Percentiles rank a stretch among this genome's conserved stretches.
These are phyloP conservation scores for Hanseniaspora taiwanica DNA, from an alignment of 805 yeast species.

Conservation along the genomic window DNA sequence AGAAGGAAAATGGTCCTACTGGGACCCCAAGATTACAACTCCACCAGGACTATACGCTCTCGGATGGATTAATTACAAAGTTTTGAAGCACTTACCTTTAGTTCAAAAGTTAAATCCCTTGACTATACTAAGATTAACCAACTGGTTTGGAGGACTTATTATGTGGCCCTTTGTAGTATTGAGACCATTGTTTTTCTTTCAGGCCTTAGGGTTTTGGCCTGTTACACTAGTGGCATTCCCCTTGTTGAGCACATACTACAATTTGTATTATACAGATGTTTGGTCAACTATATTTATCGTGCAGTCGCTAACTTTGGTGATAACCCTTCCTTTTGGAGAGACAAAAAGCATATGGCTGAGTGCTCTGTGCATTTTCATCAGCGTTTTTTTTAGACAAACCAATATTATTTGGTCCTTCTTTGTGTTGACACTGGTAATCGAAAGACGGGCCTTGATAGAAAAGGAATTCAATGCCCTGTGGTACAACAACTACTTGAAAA, in stretches of 20 bases:
- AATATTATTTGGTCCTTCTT: slow-evolving; percentile 78
- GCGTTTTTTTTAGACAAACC: slow-evolving; percentile 78
- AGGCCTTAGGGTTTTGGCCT: slow-evolving; percentile 32
- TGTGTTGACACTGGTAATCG: slow-evolving; percentile 40
- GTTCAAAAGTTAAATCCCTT: slow-evolving; percentile 17
- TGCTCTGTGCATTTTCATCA: slow-evolving; percentile 42
- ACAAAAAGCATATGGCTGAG: slow-evolving; percentile 28
- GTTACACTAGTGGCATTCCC: slow-evolving; percentile 45
- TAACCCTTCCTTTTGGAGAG: slow-evolving; percentile 27
- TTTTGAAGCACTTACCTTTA: slow-evolving; percentile 12
- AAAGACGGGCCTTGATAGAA: slow-evolving; percentile 32
- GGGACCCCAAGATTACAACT: slow-evolving; percentile 90
- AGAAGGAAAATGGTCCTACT: slow-evolving; percentile 41
- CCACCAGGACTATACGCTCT: slow-evolving; percentile 82
- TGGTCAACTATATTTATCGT: slow-evolving; percentile 73
- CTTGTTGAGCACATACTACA: slow-evolving; percentile 55
- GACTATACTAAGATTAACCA: slow-evolving; percentile 38
- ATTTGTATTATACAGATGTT: slow-evolving; percentile 81
- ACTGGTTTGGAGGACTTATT: slow-evolving; percentile 51
- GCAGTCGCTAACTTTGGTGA: slow-evolving; percentile 36
- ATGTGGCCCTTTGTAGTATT: slow-evolving; percentile 37
- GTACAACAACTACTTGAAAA: slow-evolving; percentile 28
- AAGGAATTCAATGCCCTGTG: slow-evolving; percentile 26
- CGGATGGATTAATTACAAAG: slow-evolving; percentile 25
- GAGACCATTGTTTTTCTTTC: slow-evolving; percentile 26